Percentiles rank a stretch among this genome's conserved stretches.
These are phyloP conservation scores for Lipomyces lipofer DNA, from an alignment of 805 yeast species.

Conservation along the genomic window DNA sequence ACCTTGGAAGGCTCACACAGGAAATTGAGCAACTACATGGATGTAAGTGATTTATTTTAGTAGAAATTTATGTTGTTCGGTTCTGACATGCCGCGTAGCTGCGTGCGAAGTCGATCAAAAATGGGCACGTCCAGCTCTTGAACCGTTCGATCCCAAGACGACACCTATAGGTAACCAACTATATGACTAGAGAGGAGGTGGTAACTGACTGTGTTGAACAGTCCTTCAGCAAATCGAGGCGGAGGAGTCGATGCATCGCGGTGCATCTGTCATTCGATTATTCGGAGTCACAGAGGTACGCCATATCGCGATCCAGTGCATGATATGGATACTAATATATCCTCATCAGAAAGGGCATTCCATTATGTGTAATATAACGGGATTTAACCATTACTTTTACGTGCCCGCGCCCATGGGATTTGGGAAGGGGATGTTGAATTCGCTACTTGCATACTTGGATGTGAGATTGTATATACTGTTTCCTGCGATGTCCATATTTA, in stretches of 20 bases:
- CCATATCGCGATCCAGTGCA: not conserved
- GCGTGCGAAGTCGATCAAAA: conserved; percentile 38
- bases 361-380: conserved; percentile 83
- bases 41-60: conserved; percentile 8
- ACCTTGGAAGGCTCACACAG: conserved; percentile 48
- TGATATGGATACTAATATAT: not conserved
- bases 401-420: conserved; percentile 88
- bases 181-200: too few species aligned
- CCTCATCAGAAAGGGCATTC: conserved; percentile 66
- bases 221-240: conserved; percentile 92
- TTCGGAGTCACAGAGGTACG: conserved; percentile 77
- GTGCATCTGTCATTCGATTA: conserved; percentile 63
- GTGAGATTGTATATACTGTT: conserved; percentile 33
- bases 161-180: conserved; percentile 46
- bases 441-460: conserved; percentile 47
- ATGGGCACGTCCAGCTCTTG: conserved; percentile 60
- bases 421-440: conserved; percentile 55
- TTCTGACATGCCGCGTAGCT: not conserved
- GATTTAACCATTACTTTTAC: conserved; percentile 85
- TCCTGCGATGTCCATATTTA: too few species aligned
- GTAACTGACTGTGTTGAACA: not conserved
- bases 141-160: conserved; percentile 48
- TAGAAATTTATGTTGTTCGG: not conserved
- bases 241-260: conserved; percentile 72
- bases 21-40: conserved; percentile 37